Conservation (phyloP, 2,329 filamentous ascomycete species). For the Cryphonectria carpinicola region DNA sequence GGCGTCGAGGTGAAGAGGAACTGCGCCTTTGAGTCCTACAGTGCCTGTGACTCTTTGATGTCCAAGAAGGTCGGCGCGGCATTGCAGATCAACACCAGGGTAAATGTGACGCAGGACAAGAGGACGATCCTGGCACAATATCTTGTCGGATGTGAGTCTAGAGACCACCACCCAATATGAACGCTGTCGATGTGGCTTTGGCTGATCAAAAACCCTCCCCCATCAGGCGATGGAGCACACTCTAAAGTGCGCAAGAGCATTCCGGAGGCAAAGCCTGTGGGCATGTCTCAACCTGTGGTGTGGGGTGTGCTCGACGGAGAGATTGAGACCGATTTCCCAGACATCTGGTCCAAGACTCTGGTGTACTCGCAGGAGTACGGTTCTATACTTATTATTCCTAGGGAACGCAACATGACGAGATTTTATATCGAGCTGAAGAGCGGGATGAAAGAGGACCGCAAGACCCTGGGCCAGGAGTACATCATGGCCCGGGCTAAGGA, state of each 20-base stretch:
- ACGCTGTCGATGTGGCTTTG: not conserved
- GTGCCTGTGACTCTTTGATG: slow-evolving; percentile 40
- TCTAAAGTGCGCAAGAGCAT: slow-evolving; percentile 58
- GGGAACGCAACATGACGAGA: slow-evolving; percentile 61
- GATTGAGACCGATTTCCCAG: slow-evolving; percentile 63
- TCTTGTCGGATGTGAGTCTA: slow-evolving; percentile 64
- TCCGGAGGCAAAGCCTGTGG: slow-evolving; percentile 46
- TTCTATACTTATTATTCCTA: slow-evolving; percentile 62
- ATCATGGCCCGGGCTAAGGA: slow-evolving; percentile 58
- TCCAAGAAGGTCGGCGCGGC: slow-evolving; percentile 46
- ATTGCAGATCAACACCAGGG: slow-evolving; percentile 55
- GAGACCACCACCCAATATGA: not conserved
- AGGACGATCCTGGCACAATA: slow-evolving; percentile 59
- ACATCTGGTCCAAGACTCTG: slow-evolving; percentile 63
- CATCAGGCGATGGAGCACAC: slow-evolving; percentile 53
- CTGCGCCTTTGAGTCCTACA: slow-evolving; percentile 64
- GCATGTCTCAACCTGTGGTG: slow-evolving; percentile 38
- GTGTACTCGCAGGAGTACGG: slow-evolving; percentile 58
- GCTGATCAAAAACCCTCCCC: slow-evolving; percentile 23
- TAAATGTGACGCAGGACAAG: slow-evolving; percentile 56
- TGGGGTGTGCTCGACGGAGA: slow-evolving; percentile 64
- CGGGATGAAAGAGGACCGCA: slow-evolving; percentile 33
- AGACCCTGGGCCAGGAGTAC: slow-evolving; percentile 52
- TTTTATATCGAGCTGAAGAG: slow-evolving; percentile 38
- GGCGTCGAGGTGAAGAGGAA: slow-evolving; percentile 67